These are phyloP conservation scores for Curvularia lunata DNA, from an alignment of 2,329 filamentous ascomycete genomes.

Conservation along the genomic window DNA sequence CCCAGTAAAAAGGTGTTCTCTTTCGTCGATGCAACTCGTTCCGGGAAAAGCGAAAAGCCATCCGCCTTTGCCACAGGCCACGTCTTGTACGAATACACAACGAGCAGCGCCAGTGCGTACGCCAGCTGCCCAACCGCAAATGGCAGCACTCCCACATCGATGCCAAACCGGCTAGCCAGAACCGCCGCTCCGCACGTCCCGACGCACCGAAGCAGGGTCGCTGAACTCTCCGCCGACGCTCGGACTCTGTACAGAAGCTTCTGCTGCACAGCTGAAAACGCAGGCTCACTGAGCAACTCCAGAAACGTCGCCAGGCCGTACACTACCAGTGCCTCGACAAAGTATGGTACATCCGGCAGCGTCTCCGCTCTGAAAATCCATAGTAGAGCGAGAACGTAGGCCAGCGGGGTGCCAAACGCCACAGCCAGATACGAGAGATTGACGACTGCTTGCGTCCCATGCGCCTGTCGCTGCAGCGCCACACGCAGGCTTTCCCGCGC, in stretches of 20 bases:
- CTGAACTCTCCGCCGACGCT: constrained; percentile 81
- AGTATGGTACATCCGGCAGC: constrained; percentile 65
- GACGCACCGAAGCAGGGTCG: constrained; percentile 78
- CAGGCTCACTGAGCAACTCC: constrained; percentile 85
- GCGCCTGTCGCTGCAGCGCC: constrained; percentile 80
- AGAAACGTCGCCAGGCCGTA: constrained; percentile 66
- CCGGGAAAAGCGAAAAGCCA: constrained; percentile 72
- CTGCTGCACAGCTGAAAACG: constrained; percentile 86
- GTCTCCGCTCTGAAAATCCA: constrained; percentile 65
- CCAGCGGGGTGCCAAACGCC: constrained; percentile 69
- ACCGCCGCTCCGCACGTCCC: constrained; percentile 75
- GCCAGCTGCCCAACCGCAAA: constrained; percentile 86
- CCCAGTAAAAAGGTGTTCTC: constrained; percentile 28
- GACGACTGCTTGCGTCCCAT: constrained; percentile 74
- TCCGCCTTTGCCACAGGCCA: constrained; percentile 60
- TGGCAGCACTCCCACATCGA: constrained; percentile 76
- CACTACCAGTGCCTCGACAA: constrained; percentile 62
- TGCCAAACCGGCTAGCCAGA: constrained; percentile 61
- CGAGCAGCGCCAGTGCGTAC: constrained; percentile 72
- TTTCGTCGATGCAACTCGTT: constrained; percentile 48
- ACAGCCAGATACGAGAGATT: constrained; percentile 87
- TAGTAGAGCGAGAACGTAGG: constrained; percentile 67
- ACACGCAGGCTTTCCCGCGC: constrained; percentile 88
- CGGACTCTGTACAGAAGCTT: constrained; percentile 79
- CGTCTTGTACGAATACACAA: constrained; percentile 73